These are phyloP conservation scores for Paratrypanosoma confusum DNA, from an alignment of 208 protist genomes.

Conservation along the genomic window DNA sequence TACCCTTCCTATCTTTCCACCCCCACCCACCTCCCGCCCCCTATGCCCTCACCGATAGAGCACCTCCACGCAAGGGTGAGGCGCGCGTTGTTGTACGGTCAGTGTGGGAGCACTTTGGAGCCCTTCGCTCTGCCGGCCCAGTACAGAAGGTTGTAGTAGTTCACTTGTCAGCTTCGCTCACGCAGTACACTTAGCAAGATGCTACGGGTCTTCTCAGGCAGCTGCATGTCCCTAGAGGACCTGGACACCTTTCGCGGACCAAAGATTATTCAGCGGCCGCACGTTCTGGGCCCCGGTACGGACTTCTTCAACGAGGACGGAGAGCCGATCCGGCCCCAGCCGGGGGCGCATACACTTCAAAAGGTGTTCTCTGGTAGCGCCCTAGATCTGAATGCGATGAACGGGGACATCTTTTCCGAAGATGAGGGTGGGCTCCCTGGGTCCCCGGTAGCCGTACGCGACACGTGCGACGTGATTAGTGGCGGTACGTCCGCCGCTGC, in stretches of 20 bases:
- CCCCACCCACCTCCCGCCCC: too few species aligned
- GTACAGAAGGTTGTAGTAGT: too few species aligned
- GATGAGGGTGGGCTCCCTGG: slow-evolving; percentile 19
- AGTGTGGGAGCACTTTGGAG: too few species aligned
- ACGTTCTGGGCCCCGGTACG: slow-evolving; percentile 71
- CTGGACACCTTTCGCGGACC: slow-evolving; percentile 69
- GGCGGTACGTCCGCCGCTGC: slow-evolving; percentile 3
- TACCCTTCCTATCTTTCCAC: too few species aligned
- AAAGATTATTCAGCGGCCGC: slow-evolving; percentile 58
- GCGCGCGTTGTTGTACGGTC: too few species aligned
- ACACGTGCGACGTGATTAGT: background rate
- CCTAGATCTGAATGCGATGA: slow-evolving; percentile 77
- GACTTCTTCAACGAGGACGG: slow-evolving; percentile 85
- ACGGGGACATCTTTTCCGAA: slow-evolving; percentile 49
- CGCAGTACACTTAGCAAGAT: too few species aligned
- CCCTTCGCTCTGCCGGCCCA: too few species aligned
- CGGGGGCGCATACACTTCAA: slow-evolving; percentile 61
- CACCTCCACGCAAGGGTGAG: too few species aligned
- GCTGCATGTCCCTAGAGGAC: slow-evolving; percentile 83
- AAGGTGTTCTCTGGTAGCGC: slow-evolving; percentile 85
- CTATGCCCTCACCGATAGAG: too few species aligned
- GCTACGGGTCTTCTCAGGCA: slow-evolving; percentile 82
- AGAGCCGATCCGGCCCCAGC: slow-evolving; percentile 71
- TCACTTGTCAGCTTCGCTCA: too few species aligned
- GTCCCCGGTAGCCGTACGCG: slow-evolving; percentile 1